These are phyloP conservation scores for Besnoitia besnoiti DNA, from an alignment of 169 alveolate genomes.

Conservation along the genomic window DNA sequence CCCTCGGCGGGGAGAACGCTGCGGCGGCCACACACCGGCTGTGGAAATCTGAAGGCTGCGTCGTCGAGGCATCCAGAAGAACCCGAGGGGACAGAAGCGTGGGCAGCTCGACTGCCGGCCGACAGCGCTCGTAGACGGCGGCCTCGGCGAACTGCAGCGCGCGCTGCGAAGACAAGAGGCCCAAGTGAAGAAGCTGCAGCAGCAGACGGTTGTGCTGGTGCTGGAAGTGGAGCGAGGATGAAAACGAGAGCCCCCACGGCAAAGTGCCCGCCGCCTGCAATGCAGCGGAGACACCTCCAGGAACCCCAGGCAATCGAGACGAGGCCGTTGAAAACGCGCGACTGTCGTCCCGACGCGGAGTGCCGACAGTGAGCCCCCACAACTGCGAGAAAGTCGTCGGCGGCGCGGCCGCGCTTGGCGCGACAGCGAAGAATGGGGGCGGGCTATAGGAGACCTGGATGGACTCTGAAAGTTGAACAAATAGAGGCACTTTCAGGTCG, in stretches of 20 bases:
- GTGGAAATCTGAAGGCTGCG: neutral
- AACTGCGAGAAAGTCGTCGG: neutral
- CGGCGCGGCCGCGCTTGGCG: neutral
- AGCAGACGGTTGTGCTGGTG: conserved; percentile 47
- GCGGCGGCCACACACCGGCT: neutral
- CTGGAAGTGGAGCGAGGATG: neutral
- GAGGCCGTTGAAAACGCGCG: neutral
- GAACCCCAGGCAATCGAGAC: too few relatives aligned
- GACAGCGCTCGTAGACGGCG: conserved; percentile 29
- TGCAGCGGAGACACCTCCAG: too few relatives aligned
- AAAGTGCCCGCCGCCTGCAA: neutral
- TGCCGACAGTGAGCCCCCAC: neutral
- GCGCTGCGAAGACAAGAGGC: conserved; percentile 40
- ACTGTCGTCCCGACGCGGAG: neutral
- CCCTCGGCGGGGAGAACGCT: neutral
- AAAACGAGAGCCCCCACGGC: neutral
- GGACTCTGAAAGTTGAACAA: neutral
- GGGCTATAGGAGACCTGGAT: neutral
- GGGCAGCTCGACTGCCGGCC: conserved; percentile 42
- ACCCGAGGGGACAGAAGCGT: conserved; percentile 28
- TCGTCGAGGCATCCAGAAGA: neutral
- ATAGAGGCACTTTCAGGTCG: neutral
- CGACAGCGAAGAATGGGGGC: neutral
- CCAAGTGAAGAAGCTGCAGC: conserved; percentile 47
- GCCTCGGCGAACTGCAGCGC: conserved; percentile 45